Evolutionary conservation across 805 yeast species (phyloP), one percentile per base, ranked within the genome.

Genomic region (Candida palmyrensis): DNA sequence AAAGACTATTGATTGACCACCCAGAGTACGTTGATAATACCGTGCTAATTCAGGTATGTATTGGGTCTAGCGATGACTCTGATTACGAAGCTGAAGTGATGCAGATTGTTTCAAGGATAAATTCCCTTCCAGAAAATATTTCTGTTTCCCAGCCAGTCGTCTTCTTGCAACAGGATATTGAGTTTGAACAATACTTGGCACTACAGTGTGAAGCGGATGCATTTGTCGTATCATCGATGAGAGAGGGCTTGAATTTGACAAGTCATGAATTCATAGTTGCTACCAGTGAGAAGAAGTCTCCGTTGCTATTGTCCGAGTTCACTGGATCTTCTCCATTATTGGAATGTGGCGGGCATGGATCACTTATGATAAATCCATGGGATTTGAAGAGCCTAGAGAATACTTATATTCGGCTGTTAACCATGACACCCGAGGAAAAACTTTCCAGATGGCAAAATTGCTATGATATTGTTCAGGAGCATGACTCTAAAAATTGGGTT

Each of bases 231-330:
- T 79, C 94, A 7, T 84, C 96, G 2, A 74, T 90, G 69, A 79
- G 98, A 52, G 98, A 92, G 57, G 98, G 98, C 17, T 84, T 92
- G 88, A 92, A 92, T 48, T 68, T 92, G 50, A 89, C 97, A 0
- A 90, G 96, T 46, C 98, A 92, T 52, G 98, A 92, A 55, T 92
- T 82, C 53, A 73, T 88, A 26, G 81, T 80, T 35, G 84, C 95
- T 17, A 75, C 92, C 1, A 60, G 67, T 15, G 76, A 73, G 26
- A 75, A 75, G 38, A 79, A 82, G 43, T 82, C 96, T 0, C 96
- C 96, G 2, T 68, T 90, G 41, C 72, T 92, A 29, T 58, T 92
- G 35, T 84, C 95, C 24, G 98, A 92, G 56, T 92, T 92, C 48
- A 88, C 96, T 1, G 98, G 98, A 1, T 84, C 96, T 8, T 95